A percentile compares a stretch with the other conserved stretches of the same genome.
These are phyloP conservation scores for Fusarium gaditjirri DNA, from an alignment of 2,329 filamentous ascomycete genomes.

Conservation along the genomic window DNA sequence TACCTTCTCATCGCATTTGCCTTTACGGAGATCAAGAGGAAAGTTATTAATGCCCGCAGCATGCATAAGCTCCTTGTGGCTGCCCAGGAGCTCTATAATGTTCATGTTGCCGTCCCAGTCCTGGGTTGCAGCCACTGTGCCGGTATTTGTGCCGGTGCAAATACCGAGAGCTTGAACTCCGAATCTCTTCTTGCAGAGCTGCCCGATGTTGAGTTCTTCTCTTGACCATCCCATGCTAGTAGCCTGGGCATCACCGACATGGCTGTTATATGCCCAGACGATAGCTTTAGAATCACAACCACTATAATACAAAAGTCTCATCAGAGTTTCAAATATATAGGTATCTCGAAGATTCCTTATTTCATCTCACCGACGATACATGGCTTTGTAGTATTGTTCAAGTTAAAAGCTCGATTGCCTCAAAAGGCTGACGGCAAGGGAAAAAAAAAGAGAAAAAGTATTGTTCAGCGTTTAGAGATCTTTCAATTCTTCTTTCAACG, in stretches of 20 bases:
- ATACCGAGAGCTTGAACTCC: slow-evolving; percentile 11
- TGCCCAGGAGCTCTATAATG: slow-evolving; percentile 16
- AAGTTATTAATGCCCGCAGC: slow-evolving; percentile 17
- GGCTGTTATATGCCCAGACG: slow-evolving; percentile 33
- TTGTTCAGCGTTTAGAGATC: slow-evolving; percentile 18
- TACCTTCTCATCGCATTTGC: slow-evolving; percentile 15
- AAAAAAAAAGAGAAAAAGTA: no score
- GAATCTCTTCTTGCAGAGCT: slow-evolving; percentile 26
- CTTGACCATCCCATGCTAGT: slow-evolving; percentile 31
- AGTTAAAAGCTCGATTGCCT: no score
- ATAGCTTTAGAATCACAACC: slow-evolving; percentile 20
- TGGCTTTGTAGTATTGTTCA: slow-evolving; percentile 29
- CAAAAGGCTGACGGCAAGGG: no score
- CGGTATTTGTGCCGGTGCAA: slow-evolving; percentile 21
- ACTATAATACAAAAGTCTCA: slow-evolving; percentile 25
- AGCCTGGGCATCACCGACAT: slow-evolving; percentile 26
- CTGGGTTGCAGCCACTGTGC: slow-evolving; percentile 28
- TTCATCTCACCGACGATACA: slow-evolving; percentile 27
- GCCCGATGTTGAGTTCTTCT: slow-evolving; percentile 25
- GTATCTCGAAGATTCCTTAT: slow-evolving; percentile 30
- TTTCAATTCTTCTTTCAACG: not conserved
- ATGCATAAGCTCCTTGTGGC: slow-evolving; percentile 35
- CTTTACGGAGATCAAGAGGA: slow-evolving; percentile 18
- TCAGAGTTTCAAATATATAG: slow-evolving; percentile 27
- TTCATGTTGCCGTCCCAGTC: slow-evolving; percentile 29